Conservation (phyloP, 2,329 filamentous ascomycete species). For the Arthrocladium fulminans region DNA sequence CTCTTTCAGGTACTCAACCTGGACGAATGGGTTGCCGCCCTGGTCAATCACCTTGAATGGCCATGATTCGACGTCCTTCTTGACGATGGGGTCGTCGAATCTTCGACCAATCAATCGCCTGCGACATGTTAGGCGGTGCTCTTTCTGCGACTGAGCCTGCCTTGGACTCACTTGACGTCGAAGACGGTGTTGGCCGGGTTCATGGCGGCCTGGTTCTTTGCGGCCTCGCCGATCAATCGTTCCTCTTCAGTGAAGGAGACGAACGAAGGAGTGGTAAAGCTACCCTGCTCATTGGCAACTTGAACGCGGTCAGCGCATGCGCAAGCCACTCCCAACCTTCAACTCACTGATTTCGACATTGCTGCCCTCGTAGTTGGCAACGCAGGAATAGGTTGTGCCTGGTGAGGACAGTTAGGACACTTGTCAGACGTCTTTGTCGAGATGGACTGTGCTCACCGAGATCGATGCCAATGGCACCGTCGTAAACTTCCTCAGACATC, state of each 20-base stretch:
- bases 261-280: slow-evolving; percentile 97
- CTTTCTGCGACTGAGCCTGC: background rate
- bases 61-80: slow-evolving; percentile 98
- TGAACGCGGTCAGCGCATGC: slow-evolving; percentile 21
- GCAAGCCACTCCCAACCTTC: slow-evolving; percentile 19
- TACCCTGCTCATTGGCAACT: slow-evolving; percentile 99
- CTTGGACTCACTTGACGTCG: slow-evolving; percentile 79
- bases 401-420: slow-evolving; percentile 23
- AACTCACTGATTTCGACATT: slow-evolving; percentile 95
- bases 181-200: slow-evolving; percentile 98
- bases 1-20: slow-evolving; percentile 93
- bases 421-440: slow-evolving; percentile 21
- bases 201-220: slow-evolving; percentile 99
- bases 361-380: slow-evolving; percentile 97
- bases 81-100: slow-evolving; percentile 90
- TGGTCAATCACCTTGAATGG: slow-evolving; percentile 97
- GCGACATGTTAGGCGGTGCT: slow-evolving; percentile 4
- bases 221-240: slow-evolving; percentile 97
- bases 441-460: slow-evolving; percentile 59
- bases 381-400: slow-evolving; percentile 99
- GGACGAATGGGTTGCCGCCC: slow-evolving; percentile 76
- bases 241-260: slow-evolving; percentile 98
- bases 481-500: slow-evolving; percentile 98
- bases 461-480: slow-evolving; percentile 99
- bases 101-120: slow-evolving; percentile 96